Conservation (phyloP, 768 basidiomycete species). For the Naganishia kalamii region DNA sequence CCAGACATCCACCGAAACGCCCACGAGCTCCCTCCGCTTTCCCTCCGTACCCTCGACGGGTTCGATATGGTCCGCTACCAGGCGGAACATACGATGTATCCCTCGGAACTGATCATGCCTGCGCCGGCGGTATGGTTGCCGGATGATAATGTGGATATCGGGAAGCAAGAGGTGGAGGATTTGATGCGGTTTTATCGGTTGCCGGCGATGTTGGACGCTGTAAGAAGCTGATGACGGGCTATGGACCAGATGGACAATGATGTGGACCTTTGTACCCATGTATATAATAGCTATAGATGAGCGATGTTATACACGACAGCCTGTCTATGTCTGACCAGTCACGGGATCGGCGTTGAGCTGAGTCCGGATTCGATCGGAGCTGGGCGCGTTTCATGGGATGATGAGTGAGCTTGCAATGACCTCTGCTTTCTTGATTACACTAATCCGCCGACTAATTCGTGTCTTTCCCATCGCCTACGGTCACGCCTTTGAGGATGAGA, state of each 20-base stretch:
- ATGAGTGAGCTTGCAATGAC: no score
- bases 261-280: neutral
- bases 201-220: conserved; percentile 61
- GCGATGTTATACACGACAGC: no score
- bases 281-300: no score
- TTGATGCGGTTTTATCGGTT: conserved; percentile 68
- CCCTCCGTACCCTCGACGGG: conserved; percentile 68
- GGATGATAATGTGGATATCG: conserved; percentile 65
- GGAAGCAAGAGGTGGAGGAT: conserved; percentile 67
- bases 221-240: neutral
- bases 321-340: no score
- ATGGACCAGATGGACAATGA: neutral
- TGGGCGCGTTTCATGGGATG: no score
- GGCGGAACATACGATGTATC: conserved; percentile 70
- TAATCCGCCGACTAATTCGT: no score
- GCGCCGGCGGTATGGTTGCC: conserved; percentile 79
- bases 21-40: conserved; percentile 55
- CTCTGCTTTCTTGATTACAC: neutral
- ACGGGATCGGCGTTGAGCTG: neutral
- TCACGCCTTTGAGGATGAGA: neutral
- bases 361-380: no score
- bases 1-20: conserved; percentile 15
- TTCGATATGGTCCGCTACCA: conserved; percentile 43
- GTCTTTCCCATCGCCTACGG: neutral
- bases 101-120: conserved; percentile 72